Base-by-base conservation (phyloP, 306 rosid species). In the Cucumis melo region DNA sequence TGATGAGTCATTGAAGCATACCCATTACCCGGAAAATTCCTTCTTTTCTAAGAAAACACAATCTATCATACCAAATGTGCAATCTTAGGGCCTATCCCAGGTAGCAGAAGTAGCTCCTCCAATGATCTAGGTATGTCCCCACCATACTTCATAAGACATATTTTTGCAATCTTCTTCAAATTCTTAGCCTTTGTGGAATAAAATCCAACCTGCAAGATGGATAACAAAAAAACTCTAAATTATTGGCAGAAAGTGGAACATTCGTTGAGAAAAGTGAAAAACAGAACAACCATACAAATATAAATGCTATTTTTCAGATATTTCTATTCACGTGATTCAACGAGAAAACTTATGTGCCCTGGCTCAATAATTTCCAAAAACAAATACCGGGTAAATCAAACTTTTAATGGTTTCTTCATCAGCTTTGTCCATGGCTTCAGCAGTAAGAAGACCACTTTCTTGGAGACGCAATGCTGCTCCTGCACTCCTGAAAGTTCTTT, bases 1-100 rank as follows among this genome's bases (percentile, higher is more conserved):
- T 46, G 39, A 81, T 71, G 17, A 55, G 75, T 76, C 75, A 67
- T 57, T 70, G 79, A 51, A 76, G 71, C 66, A 74, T 4, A 48
- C 21, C 75, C 65, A 76, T 51, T 51, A 51, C 56, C 56, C 3
- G 39, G 39, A 20, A 36, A 38, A 8, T 39, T 60, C 7, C 56
- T 42, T 59, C 61, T 62, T 77, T 64, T 82, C 80, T 63, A 76
- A 78, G 21, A 32, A 74, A 29, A 6, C 63, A 77, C 29, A 73
- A 74, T 62, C 39, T 77, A 50, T 61, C 66, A 74, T 84, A 93
- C 97, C 94, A 93, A 83, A 87, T 93, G 96, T 81, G 97, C 98
- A 85, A 93, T 93, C 88, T 93, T 93, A 67, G 98, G 98, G 71
- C 98, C 98, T 71, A 93, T 93, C 63, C 98, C 97, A 55, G 97